Base-by-base conservation (phyloP, 148 eudicot species). In the Camellia japonica region DNA sequence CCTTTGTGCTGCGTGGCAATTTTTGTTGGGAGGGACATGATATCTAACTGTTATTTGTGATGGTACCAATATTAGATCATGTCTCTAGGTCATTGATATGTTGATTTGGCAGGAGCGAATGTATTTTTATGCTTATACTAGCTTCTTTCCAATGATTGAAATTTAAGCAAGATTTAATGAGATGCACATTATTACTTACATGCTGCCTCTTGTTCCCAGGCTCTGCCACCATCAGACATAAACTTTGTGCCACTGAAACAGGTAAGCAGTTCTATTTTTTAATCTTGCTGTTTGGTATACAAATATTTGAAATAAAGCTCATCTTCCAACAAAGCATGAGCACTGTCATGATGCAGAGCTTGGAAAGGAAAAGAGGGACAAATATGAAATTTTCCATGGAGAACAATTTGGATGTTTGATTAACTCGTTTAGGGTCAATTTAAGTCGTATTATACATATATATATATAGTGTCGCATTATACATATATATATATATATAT, bases 211-310 rank as follows among this genome's bases (percentile, higher is more conserved):
- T 43, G 51, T 41, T 87, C 78, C 74, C 92, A 94, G 98, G 98
- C 98, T 41, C 83, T 92, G 84, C 86, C 92, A 79, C 97, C 98
- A 16, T 66, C 87, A 78, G 84, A 90, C 30, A 94, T 94, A 81
- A 89, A 83, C 71, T 94, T 94, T 82, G 88, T 87, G 81, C 98
- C 98, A 71, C 81, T 94, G 80, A 94, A 94, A 77, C 98, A 92
- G 97, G 98, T 94, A 87, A 70, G 46, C 71, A 15, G n/a, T 69
- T 43, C 46, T 76, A 55, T 16, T 78, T 68, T 12, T 65, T 38
- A 67, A 76, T 76, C 20, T 70, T 70, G 49, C 61, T 42, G 68
- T 63, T 75, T 23, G 16, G 18, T 19, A 41, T 47, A 47, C 14
- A 14, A 14, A 56, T 55, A 3, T 38, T 10, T 52, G 10, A 19